Percentiles rank a stretch among this genome's conserved stretches.
Evolutionary conservation across 495 filamentous ascomycete genomes (phyloP).

Genomic region (Xylaria cubensis): DNA sequence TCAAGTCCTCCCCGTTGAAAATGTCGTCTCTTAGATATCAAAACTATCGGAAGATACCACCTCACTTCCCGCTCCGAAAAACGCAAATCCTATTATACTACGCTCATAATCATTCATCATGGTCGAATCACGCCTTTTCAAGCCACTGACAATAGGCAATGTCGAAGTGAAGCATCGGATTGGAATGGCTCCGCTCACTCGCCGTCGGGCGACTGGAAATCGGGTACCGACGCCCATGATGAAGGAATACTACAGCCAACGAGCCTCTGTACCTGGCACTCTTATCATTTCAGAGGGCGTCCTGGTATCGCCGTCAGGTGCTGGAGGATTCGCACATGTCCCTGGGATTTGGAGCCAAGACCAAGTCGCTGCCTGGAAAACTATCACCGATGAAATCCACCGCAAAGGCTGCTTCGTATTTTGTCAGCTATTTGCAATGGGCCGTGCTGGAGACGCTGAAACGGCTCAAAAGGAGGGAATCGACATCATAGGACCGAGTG

Average conservation of each 20-base stretch:
- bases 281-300: slow-evolving; percentile 70
- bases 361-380: slow-evolving; percentile 65
- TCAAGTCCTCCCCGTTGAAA: background rate
- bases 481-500: slow-evolving; percentile 54
- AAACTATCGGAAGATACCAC: background rate
- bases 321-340: slow-evolving; percentile 48
- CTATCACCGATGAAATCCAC: slow-evolving; percentile 66
- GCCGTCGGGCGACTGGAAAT: slow-evolving; percentile 49
- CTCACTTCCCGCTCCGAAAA: background rate
- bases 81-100: background rate
- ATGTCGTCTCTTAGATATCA: background rate
- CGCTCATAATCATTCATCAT: background rate
- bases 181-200: slow-evolving; percentile 53
- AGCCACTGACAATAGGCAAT: slow-evolving; percentile 46
- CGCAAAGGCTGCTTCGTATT: slow-evolving; percentile 65
- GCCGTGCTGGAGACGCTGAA: slow-evolving; percentile 42
- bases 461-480: slow-evolving; percentile 44
- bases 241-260: slow-evolving; percentile 64
- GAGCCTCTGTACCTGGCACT: slow-evolving; percentile 63
- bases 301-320: slow-evolving; percentile 37
- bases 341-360: slow-evolving; percentile 64
- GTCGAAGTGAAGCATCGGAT: slow-evolving; percentile 48
- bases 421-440: slow-evolving; percentile 63
- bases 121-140: slow-evolving; percentile 38
- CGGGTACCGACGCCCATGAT: slow-evolving; percentile 57